Percentiles rank a stretch among this genome's conserved stretches.
Conservation (phyloP, 164 flowering plant species). For the grape (Vitis vinifera) region ASM3070453v1 NC_081820.1:21995501-21996000, state of each 20-base stretch:
- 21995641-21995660: slow-evolving; percentile 14
- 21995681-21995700: slow-evolving; percentile 2
- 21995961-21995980: too few relatives aligned
- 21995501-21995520: slow-evolving; percentile 24
- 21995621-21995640: slow-evolving; percentile 9
- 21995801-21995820: not conserved
- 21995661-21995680: slow-evolving; percentile 19
- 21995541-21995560: slow-evolving; percentile 32
- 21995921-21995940: too few relatives aligned
- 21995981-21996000: too few relatives aligned
- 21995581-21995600: slow-evolving; percentile 20
- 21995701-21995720: slow-evolving; percentile 6
- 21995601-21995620: not conserved
- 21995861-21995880: too few relatives aligned
- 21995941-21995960: too few relatives aligned
- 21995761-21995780: slow-evolving; percentile 6
- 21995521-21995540: slow-evolving; percentile 42
- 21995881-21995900: too few relatives aligned
- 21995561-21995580: slow-evolving; percentile 27
- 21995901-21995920: too few relatives aligned
- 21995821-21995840: too few relatives aligned
- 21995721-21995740: slow-evolving; percentile 7
- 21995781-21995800: too few relatives aligned
- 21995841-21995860: too few relatives aligned
- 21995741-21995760: slow-evolving; percentile 15